phyloP scores from a whole-genome alignment of 305 asterid genomes.

The Fraxinus greggii region DNA sequence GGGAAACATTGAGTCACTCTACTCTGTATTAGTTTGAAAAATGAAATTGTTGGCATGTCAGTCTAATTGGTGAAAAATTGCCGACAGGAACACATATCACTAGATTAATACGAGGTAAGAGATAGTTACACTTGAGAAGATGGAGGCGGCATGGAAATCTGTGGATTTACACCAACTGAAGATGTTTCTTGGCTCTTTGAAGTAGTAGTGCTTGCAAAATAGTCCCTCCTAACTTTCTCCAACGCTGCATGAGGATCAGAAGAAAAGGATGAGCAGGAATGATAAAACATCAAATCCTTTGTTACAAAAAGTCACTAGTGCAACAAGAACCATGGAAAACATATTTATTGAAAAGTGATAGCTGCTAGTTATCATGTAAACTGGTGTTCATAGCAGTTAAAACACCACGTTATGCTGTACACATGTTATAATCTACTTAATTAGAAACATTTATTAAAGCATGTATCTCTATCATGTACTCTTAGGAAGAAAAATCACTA shows the following conservation, averaged over 20 bases:
- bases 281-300: background rate
- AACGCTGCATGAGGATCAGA: conserved; percentile 35
- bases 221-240: conserved; percentile 40
- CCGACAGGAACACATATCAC: background rate
- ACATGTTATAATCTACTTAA: background rate
- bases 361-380: background rate
- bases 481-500: background rate
- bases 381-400: background rate
- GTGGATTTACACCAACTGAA: conserved; percentile 77
- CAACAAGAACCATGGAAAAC: background rate
- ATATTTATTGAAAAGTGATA: background rate
- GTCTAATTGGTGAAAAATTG: background rate
- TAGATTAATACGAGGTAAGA: background rate
- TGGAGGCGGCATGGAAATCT: conserved; percentile 60
- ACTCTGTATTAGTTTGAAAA: background rate
- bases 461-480: background rate
- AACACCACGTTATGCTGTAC: background rate
- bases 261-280: conserved; percentile 21
- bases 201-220: conserved; percentile 62
- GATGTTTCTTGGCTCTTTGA: conserved; percentile 71
- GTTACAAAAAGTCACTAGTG: background rate
- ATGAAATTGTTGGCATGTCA: background rate
- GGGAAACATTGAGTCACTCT: background rate
- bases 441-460: background rate
- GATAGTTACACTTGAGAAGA: conserved; percentile 65